Conservation (phyloP, 768 basidiomycete species). For the Amanita fuliginea region DNA sequence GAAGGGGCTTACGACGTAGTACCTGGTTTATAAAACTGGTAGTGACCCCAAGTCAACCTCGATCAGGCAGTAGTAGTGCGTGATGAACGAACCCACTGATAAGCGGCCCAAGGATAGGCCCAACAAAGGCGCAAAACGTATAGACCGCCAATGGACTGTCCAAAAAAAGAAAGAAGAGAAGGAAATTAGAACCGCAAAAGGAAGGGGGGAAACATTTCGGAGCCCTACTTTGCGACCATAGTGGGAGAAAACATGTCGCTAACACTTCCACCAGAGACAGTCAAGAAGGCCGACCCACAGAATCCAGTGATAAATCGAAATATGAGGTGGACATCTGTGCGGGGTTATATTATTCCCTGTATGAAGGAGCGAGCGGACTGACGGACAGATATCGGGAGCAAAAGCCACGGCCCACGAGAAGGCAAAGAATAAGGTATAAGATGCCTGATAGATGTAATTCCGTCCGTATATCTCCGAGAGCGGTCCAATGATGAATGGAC, state of each 20-base stretch:
- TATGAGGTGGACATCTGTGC: neutral
- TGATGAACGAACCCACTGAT: slow-evolving; percentile 38
- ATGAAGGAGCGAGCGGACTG: neutral
- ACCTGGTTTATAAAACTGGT: slow-evolving; percentile 61
- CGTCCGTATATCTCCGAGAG: slow-evolving; percentile 55
- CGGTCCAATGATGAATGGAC: slow-evolving; percentile 44
- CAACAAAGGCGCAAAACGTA: slow-evolving; percentile 30
- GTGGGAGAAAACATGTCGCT: slow-evolving; percentile 45
- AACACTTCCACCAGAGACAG: slow-evolving; percentile 45
- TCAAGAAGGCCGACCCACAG: slow-evolving; percentile 44
- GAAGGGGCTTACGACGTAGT: too few species aligned
- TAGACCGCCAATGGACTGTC: neutral
- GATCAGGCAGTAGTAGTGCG: neutral
- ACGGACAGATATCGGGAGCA: slow-evolving; percentile 50
- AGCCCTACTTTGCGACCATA: slow-evolving; percentile 45
- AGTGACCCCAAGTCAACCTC: neutral
- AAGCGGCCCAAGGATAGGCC: slow-evolving; percentile 44
- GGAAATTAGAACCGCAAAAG: neutral
- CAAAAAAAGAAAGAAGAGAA: too few species aligned
- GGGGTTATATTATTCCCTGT: neutral
- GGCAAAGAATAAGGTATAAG: slow-evolving; percentile 49
- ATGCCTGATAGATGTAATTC: slow-evolving; percentile 48
- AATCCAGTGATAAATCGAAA: slow-evolving; percentile 41
- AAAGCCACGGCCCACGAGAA: slow-evolving; percentile 69
- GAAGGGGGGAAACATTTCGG: neutral